phyloP scores from a whole-genome alignment of 2,329 filamentous ascomycete species.

The Pseudogymnoascus sp. region DNA sequence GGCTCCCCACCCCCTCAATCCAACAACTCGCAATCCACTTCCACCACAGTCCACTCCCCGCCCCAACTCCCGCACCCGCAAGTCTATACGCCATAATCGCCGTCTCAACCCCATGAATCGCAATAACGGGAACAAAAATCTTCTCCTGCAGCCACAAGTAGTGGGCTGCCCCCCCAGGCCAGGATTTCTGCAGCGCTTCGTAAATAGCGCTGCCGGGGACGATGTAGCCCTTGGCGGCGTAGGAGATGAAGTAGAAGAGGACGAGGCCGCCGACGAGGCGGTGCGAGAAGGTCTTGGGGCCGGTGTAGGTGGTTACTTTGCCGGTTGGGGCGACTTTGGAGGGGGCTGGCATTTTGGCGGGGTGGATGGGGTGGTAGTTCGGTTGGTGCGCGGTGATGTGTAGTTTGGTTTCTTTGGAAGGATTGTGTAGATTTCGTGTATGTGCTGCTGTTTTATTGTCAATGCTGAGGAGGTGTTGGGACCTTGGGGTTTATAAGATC shows the following conservation, averaged over 20 bases:
- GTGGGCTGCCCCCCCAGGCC: background rate
- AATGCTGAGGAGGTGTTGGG: background rate
- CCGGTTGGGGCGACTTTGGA: background rate
- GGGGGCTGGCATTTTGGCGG: background rate
- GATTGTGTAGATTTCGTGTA: background rate
- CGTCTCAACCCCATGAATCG: constrained; percentile 8
- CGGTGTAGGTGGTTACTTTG: constrained; percentile 2
- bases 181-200: background rate
- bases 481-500: constrained; percentile 6
- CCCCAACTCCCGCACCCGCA: background rate
- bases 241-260: constrained; percentile 7
- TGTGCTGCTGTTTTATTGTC: background rate
- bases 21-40: constrained; percentile 8
- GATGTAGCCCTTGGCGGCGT: background rate
- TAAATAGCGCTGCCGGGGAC: background rate
- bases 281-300: background rate
- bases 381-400: too few species aligned
- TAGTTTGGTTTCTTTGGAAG: too few species aligned
- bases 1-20: constrained; percentile 6
- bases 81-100: constrained; percentile 1
- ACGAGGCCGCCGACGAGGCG: constrained; percentile 4
- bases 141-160: constrained; percentile 8
- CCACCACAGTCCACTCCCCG: background rate
- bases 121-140: background rate
- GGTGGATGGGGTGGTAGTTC: too few species aligned